phyloP scores from a whole-genome alignment of 768 basidiomycete genomes.

The Clitopilus passeckerianus region DNA sequence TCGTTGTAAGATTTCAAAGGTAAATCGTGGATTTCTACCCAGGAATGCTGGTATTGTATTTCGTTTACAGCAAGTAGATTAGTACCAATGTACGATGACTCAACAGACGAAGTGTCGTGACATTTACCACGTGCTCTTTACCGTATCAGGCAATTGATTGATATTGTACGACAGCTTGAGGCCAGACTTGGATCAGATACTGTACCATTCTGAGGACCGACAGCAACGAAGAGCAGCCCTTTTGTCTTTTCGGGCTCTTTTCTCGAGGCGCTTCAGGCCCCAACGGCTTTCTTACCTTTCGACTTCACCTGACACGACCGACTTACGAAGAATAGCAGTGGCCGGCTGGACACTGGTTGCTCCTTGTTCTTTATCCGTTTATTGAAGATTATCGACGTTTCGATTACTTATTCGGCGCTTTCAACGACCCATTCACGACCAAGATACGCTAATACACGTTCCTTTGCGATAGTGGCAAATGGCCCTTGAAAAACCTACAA shows the following conservation, averaged over 20 bases:
- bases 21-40: too few relatives aligned
- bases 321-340: not conserved
- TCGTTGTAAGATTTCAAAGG: too few relatives aligned
- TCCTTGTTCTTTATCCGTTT: not conserved
- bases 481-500: not conserved
- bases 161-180: not conserved
- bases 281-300: not conserved
- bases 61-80: too few relatives aligned
- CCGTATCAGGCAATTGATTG: not conserved
- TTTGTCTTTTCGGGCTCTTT: not conserved
- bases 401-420: not conserved
- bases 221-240: not conserved
- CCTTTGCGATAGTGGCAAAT: not conserved
- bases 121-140: not conserved
- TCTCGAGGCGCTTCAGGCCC: not conserved
- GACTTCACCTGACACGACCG: not conserved
- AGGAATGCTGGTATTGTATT: too few relatives aligned
- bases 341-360: slow-evolving; percentile 15
- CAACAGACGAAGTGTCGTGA: not conserved
- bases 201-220: not conserved
- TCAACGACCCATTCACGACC: not conserved
- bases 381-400: not conserved
- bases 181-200: not conserved
- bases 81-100: not conserved
- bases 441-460: not conserved